Percentiles rank a stretch among this genome's conserved stretches.
phyloP scores from a whole-genome alignment of 371 early-diverging fungal species.

The Haplosporangium sp. region DNA sequence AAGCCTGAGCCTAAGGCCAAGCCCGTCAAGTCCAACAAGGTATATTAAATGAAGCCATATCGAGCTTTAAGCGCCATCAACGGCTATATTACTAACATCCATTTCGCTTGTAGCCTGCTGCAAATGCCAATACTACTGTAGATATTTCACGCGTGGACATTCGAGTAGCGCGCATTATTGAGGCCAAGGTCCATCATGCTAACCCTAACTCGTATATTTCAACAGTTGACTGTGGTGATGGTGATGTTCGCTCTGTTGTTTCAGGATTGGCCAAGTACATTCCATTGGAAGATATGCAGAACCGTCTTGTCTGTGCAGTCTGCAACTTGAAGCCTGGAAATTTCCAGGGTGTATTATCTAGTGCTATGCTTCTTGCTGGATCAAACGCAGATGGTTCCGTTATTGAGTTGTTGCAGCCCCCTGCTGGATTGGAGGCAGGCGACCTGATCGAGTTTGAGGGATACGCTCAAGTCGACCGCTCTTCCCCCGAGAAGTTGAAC shows the following conservation, averaged over 20 bases:
- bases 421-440: conserved; percentile 57
- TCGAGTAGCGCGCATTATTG: conserved; percentile 64
- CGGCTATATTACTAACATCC: neutral
- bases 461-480: conserved; percentile 46
- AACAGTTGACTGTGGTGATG: conserved; percentile 66
- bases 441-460: conserved; percentile 61
- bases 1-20: conserved; percentile 47
- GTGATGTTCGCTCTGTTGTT: conserved; percentile 77
- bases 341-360: conserved; percentile 68
- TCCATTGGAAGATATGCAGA: conserved; percentile 61
- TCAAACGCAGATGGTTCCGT: conserved; percentile 39
- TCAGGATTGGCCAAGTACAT: conserved; percentile 80
- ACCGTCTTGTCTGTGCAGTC: conserved; percentile 63
- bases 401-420: conserved; percentile 61
- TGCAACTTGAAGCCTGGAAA: conserved; percentile 69
- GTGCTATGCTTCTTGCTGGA: conserved; percentile 72
- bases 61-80: neutral
- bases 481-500: conserved; percentile 61
- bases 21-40: conserved; percentile 53
- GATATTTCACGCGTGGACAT: conserved; percentile 60
- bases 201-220: conserved; percentile 63
- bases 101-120: conserved; percentile 35
- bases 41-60: neutral
- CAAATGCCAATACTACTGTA: conserved; percentile 34
- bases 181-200: conserved; percentile 60